Evolutionary conservation across 495 filamentous ascomycete genomes (phyloP).

Genomic region (Tetracladium setigerum): DNA sequence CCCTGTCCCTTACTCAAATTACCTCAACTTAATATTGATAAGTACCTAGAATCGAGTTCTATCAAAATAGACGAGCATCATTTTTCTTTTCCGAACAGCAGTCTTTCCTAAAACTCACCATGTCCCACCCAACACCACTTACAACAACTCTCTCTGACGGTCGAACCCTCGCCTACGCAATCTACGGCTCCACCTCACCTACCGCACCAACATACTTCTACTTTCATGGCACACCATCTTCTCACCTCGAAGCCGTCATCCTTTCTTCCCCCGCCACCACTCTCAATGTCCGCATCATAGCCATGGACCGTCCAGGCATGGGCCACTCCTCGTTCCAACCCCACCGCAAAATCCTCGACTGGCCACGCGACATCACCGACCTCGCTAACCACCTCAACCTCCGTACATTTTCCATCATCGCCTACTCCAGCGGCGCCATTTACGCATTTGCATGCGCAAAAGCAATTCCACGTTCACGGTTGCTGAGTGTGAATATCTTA

Average conservation of each 20-base stretch:
- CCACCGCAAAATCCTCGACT: not conserved
- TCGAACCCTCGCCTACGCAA: constrained; percentile 7
- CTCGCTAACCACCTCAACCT: constrained; percentile 6
- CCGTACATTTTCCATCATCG: not conserved
- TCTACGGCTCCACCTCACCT: constrained; percentile 7
- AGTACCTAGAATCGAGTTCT: too few relatives aligned
- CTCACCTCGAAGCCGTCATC: not conserved
- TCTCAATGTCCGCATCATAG: constrained; percentile 2
- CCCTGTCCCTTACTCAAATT: too few relatives aligned
- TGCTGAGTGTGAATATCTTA: not conserved
- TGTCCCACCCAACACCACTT: too few relatives aligned
- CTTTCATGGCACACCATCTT: constrained; percentile 8
- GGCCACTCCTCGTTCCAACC: not conserved
- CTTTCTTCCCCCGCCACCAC: not conserved
- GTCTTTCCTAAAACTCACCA: too few relatives aligned
- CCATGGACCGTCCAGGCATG: constrained; percentile 2
- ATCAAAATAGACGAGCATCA: too few relatives aligned
- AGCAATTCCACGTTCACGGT: not conserved
- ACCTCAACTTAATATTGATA: too few relatives aligned
- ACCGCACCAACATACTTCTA: not conserved
- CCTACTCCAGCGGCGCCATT: not conserved
- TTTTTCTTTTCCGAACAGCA: too few relatives aligned
- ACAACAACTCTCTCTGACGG: constrained; percentile 8
- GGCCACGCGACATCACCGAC: not conserved
- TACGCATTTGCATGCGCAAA: constrained; percentile 9